Conservation (phyloP, 306 rosid species). For the Citrullus mucosospermus region DNA sequence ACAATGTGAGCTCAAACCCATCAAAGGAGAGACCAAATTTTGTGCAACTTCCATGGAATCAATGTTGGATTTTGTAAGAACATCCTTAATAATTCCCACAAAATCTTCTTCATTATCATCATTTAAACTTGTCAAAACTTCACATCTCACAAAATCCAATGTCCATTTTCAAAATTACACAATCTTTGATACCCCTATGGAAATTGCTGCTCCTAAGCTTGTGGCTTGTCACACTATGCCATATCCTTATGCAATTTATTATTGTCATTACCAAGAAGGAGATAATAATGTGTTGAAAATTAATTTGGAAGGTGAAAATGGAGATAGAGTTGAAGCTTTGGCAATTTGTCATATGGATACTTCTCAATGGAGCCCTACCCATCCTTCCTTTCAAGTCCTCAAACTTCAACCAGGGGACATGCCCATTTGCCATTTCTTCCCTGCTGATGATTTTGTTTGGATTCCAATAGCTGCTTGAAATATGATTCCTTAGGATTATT, state of each 20-base stretch:
- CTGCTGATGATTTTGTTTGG: constrained; percentile 55
- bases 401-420: constrained; percentile 37
- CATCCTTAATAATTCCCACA: not conserved
- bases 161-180: constrained; percentile 61
- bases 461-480: constrained; percentile 16
- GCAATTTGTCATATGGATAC: constrained; percentile 76
- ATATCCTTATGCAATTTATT: constrained; percentile 58
- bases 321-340: constrained; percentile 46
- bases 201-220: constrained; percentile 38
- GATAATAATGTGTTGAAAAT: constrained; percentile 36
- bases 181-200: constrained; percentile 23
- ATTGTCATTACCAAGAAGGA: constrained; percentile 48
- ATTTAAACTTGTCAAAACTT: constrained; percentile 25
- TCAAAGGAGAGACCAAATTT: constrained; percentile 51
- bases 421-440: constrained; percentile 77
- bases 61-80: constrained; percentile 37
- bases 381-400: constrained; percentile 53
- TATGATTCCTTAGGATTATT: too few relatives aligned
- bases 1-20: constrained; percentile 49
- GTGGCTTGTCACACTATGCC: constrained; percentile 83
- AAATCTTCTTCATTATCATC: not conserved
- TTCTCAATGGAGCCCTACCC: constrained; percentile 51
- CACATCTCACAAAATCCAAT: constrained; percentile 31
- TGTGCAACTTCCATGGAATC: constrained; percentile 77
- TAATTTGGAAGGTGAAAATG: constrained; percentile 41